These are phyloP conservation scores for Crithidia brevicula DNA, from an alignment of 208 protist genomes.

Conservation along the genomic window DNA sequence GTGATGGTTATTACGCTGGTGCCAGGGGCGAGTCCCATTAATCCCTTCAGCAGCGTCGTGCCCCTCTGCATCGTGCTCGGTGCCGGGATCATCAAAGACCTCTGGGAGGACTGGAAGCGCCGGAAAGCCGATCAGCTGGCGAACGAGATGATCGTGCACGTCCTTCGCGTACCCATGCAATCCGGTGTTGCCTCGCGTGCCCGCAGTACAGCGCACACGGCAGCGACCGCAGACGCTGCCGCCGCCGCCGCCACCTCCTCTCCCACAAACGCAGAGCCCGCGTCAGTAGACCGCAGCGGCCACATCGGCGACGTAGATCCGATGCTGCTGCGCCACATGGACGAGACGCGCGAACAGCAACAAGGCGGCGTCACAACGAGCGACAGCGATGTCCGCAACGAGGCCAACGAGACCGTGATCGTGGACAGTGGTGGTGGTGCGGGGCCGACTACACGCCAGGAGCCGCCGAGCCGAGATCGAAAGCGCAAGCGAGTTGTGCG, in stretches of 20 bases:
- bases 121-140: slow-evolving; percentile 59
- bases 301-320: background rate
- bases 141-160: slow-evolving; percentile 54
- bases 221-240: background rate
- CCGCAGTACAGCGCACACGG: too few relatives aligned
- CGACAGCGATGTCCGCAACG: background rate
- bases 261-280: background rate
- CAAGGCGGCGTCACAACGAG: background rate
- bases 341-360: too few relatives aligned
- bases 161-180: slow-evolving; percentile 41
- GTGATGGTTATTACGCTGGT: slow-evolving; percentile 89
- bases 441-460: background rate
- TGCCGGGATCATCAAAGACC: slow-evolving; percentile 85
- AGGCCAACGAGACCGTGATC: background rate
- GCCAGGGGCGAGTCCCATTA: slow-evolving; percentile 86
- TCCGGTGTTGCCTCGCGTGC: too few relatives aligned
- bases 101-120: slow-evolving; percentile 85
- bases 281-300: background rate
- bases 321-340: too few relatives aligned
- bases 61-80: slow-evolving; percentile 89
- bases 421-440: background rate
- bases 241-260: background rate
- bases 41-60: slow-evolving; percentile 86
- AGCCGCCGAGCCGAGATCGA: background rate
- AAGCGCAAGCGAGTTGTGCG: slow-evolving; percentile 8